Conservation (phyloP, 305 asterid genomes). For the Ruellia speciosa region DNA sequence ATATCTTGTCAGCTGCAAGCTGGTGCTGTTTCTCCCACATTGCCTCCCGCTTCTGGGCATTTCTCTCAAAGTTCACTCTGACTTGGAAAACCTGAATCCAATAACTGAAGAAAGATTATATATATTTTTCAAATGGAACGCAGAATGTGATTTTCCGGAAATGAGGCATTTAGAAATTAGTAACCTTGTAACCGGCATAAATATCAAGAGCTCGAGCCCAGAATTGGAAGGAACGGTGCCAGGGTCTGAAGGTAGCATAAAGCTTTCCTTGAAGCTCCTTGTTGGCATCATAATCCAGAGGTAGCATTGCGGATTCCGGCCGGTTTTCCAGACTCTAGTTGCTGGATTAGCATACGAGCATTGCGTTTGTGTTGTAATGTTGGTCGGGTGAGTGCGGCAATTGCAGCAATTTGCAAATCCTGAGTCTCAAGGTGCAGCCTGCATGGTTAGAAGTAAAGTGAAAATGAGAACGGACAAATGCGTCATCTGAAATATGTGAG, state of each 20-base stretch:
- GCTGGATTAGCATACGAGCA: not conserved
- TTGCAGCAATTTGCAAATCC: too few relatives aligned
- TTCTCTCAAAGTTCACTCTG: constrained; percentile 45
- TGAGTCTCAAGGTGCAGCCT: too few relatives aligned
- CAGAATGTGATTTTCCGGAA: not conserved
- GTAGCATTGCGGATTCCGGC: constrained; percentile 29
- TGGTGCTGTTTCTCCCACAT: constrained; percentile 79
- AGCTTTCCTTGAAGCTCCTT: constrained; percentile 60
- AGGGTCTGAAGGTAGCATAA: constrained; percentile 49
- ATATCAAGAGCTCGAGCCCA: constrained; percentile 88
- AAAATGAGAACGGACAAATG: too few relatives aligned
- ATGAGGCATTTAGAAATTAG: not conserved
- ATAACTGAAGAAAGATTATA: not conserved
- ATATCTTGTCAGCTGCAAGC: constrained; percentile 65
- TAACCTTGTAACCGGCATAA: constrained; percentile 90
- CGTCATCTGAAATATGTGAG: too few relatives aligned
- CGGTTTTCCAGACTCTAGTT: not conserved
- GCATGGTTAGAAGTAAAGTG: too few relatives aligned
- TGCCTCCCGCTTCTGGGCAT: constrained; percentile 47
- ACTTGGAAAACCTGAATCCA: constrained; percentile 56
- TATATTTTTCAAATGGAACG: too few relatives aligned
- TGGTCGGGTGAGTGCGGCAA: too few relatives aligned
- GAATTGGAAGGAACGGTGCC: constrained; percentile 88
- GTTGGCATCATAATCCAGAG: constrained; percentile 25
- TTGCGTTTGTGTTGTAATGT: too few relatives aligned